A percentile compares a stretch with the other conserved stretches of the same genome.
Evolutionary conservation across 352 stramenopile species (phyloP).

Genomic region (Globisporangium sylvaticum): DNA sequence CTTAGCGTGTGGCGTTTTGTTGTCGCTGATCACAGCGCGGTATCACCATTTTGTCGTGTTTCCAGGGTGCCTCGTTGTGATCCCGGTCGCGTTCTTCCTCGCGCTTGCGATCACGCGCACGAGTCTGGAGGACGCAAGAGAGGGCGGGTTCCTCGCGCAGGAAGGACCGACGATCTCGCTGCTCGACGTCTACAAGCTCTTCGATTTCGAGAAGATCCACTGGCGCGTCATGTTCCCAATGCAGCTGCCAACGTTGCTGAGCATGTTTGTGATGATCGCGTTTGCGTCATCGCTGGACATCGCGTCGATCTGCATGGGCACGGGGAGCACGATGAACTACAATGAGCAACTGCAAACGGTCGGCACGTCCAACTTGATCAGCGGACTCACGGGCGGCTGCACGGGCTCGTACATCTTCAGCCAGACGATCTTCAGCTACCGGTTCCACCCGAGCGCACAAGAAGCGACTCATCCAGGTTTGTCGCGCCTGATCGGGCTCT

Average conservation of each 20-base stretch:
- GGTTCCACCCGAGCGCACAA: slow-evolving; percentile 41
- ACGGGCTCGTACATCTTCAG: slow-evolving; percentile 93
- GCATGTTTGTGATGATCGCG: slow-evolving; percentile 94
- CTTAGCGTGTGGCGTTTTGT: slow-evolving; percentile 58
- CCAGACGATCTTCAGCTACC: slow-evolving; percentile 89
- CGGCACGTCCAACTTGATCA: slow-evolving; percentile 90
- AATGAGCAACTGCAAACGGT: slow-evolving; percentile 94
- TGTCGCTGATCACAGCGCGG: slow-evolving; percentile 68
- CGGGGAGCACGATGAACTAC: slow-evolving; percentile 89
- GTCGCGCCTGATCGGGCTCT: slow-evolving; percentile 62
- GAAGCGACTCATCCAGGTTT: slow-evolving; percentile 41
- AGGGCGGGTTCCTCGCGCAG: slow-evolving; percentile 79
- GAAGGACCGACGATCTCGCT: slow-evolving; percentile 29
- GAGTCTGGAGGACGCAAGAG: slow-evolving; percentile 85
- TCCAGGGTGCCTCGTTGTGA: slow-evolving; percentile 41
- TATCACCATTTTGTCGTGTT: slow-evolving; percentile 70
- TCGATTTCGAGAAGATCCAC: slow-evolving; percentile 68
- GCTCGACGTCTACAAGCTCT: slow-evolving; percentile 54
- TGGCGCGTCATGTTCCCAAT: slow-evolving; percentile 71
- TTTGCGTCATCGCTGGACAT: slow-evolving; percentile 95
- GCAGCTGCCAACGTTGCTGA: slow-evolving; percentile 68
- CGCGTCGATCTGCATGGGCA: slow-evolving; percentile 93
- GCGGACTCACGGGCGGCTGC: slow-evolving; percentile 81
- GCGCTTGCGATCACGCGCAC: slow-evolving; percentile 60
- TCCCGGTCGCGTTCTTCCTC: slow-evolving; percentile 86